Evolutionary conservation across 2,329 filamentous ascomycete species (phyloP).

Genomic region (Diaporthe citri): DNA sequence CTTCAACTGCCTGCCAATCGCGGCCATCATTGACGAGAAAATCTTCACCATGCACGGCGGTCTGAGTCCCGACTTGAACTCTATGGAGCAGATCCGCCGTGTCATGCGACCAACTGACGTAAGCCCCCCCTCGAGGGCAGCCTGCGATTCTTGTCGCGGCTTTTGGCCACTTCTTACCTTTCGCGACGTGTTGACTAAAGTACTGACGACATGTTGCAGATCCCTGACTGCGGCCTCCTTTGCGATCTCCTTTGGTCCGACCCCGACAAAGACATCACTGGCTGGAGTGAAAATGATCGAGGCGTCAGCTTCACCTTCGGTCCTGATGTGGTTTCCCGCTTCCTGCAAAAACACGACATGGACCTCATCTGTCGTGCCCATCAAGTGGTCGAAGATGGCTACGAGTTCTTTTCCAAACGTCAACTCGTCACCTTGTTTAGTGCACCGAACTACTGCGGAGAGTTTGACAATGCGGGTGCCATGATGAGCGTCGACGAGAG

Average conservation of each 20-base stretch:
- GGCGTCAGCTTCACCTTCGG: constrained; percentile 99
- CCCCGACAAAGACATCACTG: constrained; percentile 98
- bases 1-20: constrained; percentile 99
- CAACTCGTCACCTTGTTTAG: constrained; percentile 98
- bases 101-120: constrained; percentile 99
- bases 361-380: constrained; percentile 98
- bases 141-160: background rate
- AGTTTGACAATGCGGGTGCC: constrained; percentile 98
- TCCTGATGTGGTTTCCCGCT: constrained; percentile 95
- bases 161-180: background rate
- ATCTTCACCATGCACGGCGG: constrained; percentile 99
- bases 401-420: constrained; percentile 99
- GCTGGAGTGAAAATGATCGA: constrained; percentile 99
- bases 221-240: constrained; percentile 96
- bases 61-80: constrained; percentile 96
- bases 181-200: background rate
- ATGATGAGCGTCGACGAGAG: constrained; percentile 99
- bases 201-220: constrained; percentile 67
- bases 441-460: constrained; percentile 98
- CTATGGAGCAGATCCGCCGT: constrained; percentile 99
- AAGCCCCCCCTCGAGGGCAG: constrained; percentile 59
- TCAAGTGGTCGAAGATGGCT: constrained; percentile 98
- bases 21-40: constrained; percentile 99
- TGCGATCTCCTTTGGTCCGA: constrained; percentile 99
- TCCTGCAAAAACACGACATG: constrained; percentile 99